Percentiles rank a stretch among this genome's conserved stretches.
Evolutionary conservation across 768 basidiomycete genomes (phyloP).

Genomic region (Pleurotus tuber-regium): DNA sequence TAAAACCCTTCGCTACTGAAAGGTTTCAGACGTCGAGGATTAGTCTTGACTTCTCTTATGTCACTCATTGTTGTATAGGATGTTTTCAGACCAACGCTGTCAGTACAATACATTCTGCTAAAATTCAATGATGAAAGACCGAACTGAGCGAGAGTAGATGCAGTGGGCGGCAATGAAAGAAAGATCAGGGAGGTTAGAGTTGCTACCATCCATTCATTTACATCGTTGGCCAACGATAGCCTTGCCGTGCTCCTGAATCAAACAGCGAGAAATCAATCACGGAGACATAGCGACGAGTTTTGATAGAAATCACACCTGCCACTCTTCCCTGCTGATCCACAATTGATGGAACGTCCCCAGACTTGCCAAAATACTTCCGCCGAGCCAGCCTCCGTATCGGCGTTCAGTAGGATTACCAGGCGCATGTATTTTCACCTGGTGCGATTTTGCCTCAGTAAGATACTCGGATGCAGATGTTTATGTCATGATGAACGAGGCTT

Average conservation of each 20-base stretch:
- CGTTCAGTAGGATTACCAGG: slow-evolving; percentile 90
- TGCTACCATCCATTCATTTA: no score
- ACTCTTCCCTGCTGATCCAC: slow-evolving; percentile 93
- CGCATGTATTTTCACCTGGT: slow-evolving; percentile 87
- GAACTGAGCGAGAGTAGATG: no score
- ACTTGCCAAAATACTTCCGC: slow-evolving; percentile 92
- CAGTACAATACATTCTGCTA: slow-evolving; percentile 3
- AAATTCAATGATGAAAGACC: no score
- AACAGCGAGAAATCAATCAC: not conserved
- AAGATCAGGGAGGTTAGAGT: no score
- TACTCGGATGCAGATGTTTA: no score
- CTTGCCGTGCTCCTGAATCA: slow-evolving; percentile 72
- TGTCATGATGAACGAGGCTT: no score
- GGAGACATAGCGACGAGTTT: not conserved
- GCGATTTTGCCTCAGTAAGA: no score
- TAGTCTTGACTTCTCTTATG: slow-evolving; percentile 1
- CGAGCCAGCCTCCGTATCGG: slow-evolving; percentile 91
- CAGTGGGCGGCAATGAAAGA: no score
- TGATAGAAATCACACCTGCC: slow-evolving; percentile 59
- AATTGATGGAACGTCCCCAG: slow-evolving; percentile 97
- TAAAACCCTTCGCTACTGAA: not conserved
- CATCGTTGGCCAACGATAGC: slow-evolving; percentile 82
- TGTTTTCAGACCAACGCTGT: slow-evolving; percentile 1
- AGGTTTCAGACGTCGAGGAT: not conserved
- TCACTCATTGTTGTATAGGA: slow-evolving; percentile 8